A percentile compares a stretch with the other conserved stretches of the same genome.
Conservation (phyloP, 768 basidiomycete species). For the Baorangia bicolor region DNA sequence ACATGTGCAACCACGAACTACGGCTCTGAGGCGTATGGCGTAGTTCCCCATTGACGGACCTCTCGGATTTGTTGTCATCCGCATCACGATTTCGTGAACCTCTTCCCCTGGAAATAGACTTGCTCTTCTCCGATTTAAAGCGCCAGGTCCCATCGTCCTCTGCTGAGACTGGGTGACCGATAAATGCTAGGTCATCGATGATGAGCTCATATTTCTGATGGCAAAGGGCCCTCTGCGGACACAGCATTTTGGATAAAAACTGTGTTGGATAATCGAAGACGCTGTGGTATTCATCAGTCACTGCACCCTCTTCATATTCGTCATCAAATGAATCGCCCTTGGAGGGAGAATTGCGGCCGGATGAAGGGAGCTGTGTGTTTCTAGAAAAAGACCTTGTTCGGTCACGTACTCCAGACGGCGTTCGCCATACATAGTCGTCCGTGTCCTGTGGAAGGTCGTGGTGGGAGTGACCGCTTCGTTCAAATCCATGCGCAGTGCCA, state of each 20-base stretch:
- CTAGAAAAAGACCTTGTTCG: constrained; percentile 54
- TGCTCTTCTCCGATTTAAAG: constrained; percentile 63
- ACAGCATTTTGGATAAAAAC: constrained; percentile 78
- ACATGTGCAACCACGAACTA: constrained; percentile 63
- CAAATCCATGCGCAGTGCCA: constrained; percentile 21
- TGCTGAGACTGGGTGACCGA: constrained; percentile 91
- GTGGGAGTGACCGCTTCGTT: background rate
- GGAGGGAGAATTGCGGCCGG: constrained; percentile 52
- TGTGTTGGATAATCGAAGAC: constrained; percentile 81
- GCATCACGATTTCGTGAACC: constrained; percentile 47
- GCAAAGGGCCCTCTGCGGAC: constrained; percentile 76
- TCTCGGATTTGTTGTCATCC: constrained; percentile 35
- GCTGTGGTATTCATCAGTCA: constrained; percentile 55
- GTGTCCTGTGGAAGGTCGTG: constrained; percentile 23
- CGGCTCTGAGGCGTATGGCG: constrained; percentile 24
- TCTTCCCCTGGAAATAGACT: constrained; percentile 52
- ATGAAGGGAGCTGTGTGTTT: constrained; percentile 41
- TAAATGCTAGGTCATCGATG: constrained; percentile 88
- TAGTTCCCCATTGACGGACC: constrained; percentile 37
- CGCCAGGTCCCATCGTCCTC: constrained; percentile 73
- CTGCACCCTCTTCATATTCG: constrained; percentile 31
- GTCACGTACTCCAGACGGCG: constrained; percentile 47
- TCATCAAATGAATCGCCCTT: constrained; percentile 43
- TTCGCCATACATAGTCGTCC: constrained; percentile 64
- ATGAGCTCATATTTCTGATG: constrained; percentile 94